phyloP scores from a whole-genome alignment of 2,329 filamentous ascomycete species.

The Magnaporthiopsis rhizophila region DNA sequence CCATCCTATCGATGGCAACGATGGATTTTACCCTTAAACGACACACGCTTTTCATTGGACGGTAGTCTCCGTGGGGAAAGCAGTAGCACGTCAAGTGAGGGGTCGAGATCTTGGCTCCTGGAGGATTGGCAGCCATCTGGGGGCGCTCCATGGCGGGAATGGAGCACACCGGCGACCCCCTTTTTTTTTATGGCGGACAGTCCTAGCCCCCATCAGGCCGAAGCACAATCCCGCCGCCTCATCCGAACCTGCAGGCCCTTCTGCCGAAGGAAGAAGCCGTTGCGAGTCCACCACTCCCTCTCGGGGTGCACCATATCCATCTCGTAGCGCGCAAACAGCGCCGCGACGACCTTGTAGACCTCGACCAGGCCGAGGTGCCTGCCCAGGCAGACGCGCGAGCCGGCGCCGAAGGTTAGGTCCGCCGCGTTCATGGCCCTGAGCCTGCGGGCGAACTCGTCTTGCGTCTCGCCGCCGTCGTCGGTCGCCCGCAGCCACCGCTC shows the following conservation, averaged over 20 bases:
- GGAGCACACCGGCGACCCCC: too few species aligned
- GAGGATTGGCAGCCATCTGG: too few species aligned
- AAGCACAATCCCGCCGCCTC: neutral
- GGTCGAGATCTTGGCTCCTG: too few species aligned
- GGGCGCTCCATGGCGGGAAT: too few species aligned
- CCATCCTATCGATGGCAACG: constrained; percentile 5
- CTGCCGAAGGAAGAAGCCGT: constrained; percentile 11
- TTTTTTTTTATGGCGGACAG: too few species aligned
- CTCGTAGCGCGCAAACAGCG: constrained; percentile 34
- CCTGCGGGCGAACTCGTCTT: constrained; percentile 24
- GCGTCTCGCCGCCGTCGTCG: constrained; percentile 21
- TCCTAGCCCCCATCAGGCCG: too few species aligned
- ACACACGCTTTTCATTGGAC: constrained; percentile 1
- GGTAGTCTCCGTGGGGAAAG: neutral
- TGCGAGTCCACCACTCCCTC: constrained; percentile 16
- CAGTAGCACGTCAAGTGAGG: too few species aligned
- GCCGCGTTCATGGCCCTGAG: constrained; percentile 28
- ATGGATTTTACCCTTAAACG: constrained; percentile 9
- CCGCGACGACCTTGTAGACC: constrained; percentile 30
- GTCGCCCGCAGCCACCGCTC: constrained; percentile 37
- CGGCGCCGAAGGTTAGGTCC: constrained; percentile 30
- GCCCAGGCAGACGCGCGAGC: constrained; percentile 30
- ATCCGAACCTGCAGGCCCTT: neutral
- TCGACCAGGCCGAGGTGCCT: constrained; percentile 25
- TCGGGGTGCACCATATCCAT: constrained; percentile 15